Evolutionary conservation across 306 rosid genomes (phyloP).

Genomic region (Cucurbita pepo): DNA sequence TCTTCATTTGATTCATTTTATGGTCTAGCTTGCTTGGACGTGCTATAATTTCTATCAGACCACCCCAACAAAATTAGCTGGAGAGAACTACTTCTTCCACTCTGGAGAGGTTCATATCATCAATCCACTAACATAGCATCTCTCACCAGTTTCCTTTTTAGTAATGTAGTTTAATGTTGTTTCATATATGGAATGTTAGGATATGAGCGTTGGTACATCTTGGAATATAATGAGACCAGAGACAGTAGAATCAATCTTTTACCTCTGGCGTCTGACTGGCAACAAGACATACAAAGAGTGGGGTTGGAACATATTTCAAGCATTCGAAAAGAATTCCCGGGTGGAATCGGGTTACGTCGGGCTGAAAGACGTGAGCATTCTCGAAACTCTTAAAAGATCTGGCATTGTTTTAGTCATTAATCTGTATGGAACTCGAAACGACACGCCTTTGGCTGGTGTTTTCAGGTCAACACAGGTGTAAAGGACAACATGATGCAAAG

Average conservation of each 20-base stretch:
- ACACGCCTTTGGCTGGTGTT: not conserved
- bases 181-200: slow-evolving; percentile 28
- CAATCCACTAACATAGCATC: not conserved
- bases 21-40: slow-evolving; percentile 92
- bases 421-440: not conserved
- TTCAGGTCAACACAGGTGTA: slow-evolving; percentile 78
- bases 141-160: not conserved
- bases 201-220: slow-evolving; percentile 89
- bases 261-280: slow-evolving; percentile 93
- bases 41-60: slow-evolving; percentile 97
- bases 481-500: slow-evolving; percentile 97
- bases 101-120: slow-evolving; percentile 60
- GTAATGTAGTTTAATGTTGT: not conserved
- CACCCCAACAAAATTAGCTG: slow-evolving; percentile 91
- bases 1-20: not conserved
- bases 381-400: not conserved
- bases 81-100: slow-evolving; percentile 82
- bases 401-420: not conserved
- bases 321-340: slow-evolving; percentile 95
- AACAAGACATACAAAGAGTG: slow-evolving; percentile 95
- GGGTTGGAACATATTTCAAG: slow-evolving; percentile 99
- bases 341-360: slow-evolving; percentile 87
- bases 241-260: slow-evolving; percentile 90
- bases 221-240: slow-evolving; percentile 98
- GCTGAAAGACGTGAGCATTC: slow-evolving; percentile 72